Percentiles rank a stretch among this genome's conserved stretches.
phyloP scores from a whole-genome alignment of 169 alveolate genomes.

The Plasmodium cynomolgi region DNA sequence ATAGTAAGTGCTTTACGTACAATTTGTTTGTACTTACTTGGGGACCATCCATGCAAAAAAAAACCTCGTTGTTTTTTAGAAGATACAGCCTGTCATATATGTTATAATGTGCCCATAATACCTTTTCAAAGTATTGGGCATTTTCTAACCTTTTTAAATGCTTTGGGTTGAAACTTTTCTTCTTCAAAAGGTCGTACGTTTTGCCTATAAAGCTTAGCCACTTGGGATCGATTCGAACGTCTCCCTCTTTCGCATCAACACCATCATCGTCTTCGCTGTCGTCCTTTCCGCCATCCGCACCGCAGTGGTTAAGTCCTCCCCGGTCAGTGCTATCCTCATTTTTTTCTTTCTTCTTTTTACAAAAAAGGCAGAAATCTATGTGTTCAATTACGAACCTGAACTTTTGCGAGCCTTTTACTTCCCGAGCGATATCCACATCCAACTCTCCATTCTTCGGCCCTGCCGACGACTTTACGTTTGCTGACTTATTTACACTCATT shows the following conservation, averaged over 20 bases:
- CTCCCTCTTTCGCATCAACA: not conserved
- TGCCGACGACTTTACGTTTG: not conserved
- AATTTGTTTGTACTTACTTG: not conserved
- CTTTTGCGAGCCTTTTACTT: constrained; percentile 2
- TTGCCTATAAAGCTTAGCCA: constrained; percentile 32
- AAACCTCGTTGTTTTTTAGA: constrained; percentile 21
- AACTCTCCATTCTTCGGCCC: not conserved
- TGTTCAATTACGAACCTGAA: constrained; percentile 53
- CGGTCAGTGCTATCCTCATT: not conserved
- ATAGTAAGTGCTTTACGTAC: constrained; percentile 55
- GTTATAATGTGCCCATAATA: constrained; percentile 52
- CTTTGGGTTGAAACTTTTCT: constrained; percentile 34
- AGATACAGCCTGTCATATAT: constrained; percentile 37
- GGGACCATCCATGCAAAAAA: constrained; percentile 19
- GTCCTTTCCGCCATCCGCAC: not conserved
- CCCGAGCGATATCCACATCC: not conserved
- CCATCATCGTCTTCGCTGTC: not conserved
- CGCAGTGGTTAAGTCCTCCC: not conserved
- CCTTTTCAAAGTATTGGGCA: constrained; percentile 72
- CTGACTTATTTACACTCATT: constrained; percentile 5
- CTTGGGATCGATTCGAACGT: constrained; percentile 2
- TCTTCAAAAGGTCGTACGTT: constrained; percentile 60
- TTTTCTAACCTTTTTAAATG: constrained; percentile 61
- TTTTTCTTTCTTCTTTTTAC: not conserved
- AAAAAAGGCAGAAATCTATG: constrained; percentile 51